Percentiles rank a stretch among this genome's conserved stretches.
phyloP scores from a whole-genome alignment of 1,139 yeast genomes.

The Taphrina confusa region DNA sequence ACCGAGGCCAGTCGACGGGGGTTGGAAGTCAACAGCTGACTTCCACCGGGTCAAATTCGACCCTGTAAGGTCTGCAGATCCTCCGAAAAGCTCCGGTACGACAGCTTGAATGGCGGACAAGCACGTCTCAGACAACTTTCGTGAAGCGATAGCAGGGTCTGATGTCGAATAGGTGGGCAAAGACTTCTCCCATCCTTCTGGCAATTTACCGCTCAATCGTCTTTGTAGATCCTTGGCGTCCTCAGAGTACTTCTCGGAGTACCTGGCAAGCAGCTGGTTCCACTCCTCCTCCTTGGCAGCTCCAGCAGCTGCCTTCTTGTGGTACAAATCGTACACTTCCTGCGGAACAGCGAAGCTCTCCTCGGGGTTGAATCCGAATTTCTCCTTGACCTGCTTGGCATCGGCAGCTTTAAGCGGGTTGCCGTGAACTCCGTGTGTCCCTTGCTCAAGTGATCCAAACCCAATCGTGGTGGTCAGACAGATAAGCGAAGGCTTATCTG shows the following conservation, averaged over 20 bases:
- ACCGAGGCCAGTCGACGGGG: constrained; percentile 78
- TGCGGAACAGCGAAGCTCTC: constrained; percentile 76
- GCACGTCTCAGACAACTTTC: constrained; percentile 89
- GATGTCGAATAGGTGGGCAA: constrained; percentile 78
- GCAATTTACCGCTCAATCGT: constrained; percentile 79
- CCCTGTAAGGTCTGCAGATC: constrained; percentile 98
- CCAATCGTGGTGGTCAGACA: constrained; percentile 91
- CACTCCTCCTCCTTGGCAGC: constrained; percentile 70
- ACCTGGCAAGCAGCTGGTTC: constrained; percentile 64
- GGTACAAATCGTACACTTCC: constrained; percentile 76
- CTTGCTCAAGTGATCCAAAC: constrained; percentile 82
- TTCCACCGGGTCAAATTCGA: constrained; percentile 93
- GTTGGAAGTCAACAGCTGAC: constrained; percentile 90
- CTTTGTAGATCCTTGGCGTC: constrained; percentile 78
- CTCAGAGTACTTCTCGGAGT: constrained; percentile 71
- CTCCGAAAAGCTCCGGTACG: constrained; percentile 92
- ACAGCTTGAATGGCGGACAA: constrained; percentile 63
- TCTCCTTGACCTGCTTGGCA: constrained; percentile 78
- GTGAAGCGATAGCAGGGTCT: constrained; percentile 86
- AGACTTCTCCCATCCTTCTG: constrained; percentile 74
- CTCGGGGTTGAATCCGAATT: constrained; percentile 87
- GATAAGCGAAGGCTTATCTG: constrained; percentile 86
- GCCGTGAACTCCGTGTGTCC: constrained; percentile 95
- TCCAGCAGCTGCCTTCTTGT: constrained; percentile 60
- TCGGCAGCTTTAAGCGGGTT: constrained; percentile 95